Base-by-base conservation (phyloP, 2,329 filamentous ascomycete species). In the Colletotrichum sp. region DNA sequence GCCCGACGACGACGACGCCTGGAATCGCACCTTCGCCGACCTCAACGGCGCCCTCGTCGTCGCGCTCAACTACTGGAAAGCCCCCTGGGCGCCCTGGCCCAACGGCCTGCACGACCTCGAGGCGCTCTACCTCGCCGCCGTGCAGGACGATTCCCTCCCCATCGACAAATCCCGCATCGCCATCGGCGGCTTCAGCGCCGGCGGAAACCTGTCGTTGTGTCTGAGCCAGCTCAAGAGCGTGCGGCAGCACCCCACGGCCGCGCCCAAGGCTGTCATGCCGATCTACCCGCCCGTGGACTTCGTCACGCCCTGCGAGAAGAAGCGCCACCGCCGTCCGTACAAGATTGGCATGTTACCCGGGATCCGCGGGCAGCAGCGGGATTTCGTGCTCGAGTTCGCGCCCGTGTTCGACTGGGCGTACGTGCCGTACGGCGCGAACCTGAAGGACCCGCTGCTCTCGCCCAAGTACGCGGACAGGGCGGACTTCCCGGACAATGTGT, bases 141-240 rank as follows among this genome's bases (percentile, higher is more conserved):
- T 90, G 12, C 79, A 80, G 8, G 88, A 90, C 79, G 32, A 78
- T 1, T 78, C 81, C 1, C 83, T 91, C 1, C 87, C 87, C 4
- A 84, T 90, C 76, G 87, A 90, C 79, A 77, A 79, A 9, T 68
- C 77, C 4, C 81, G 81, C 26, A 82, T 90, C 6, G 84, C 85
- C 0, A 75, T 90, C 1, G 84, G 82, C 2, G 89, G 89, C 12
- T 90, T 88, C 80, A 88, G 87, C 38, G 89, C 89, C 0, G 89
- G 89, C 30, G 89, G 85, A 3, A 90, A 89, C 78, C 81, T 91
- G 1, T 78, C 85, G 1, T 81, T 90, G 1, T 80, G 83, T 8
- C 84, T 84, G 0, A 78, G 83, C 16, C 87, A 89, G 77, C 78
- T 86, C 12, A 82, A 83, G 0, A 79, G 76, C 16, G 77, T 89